These are phyloP conservation scores for Hypocrella siamensis DNA, from an alignment of 2,329 filamentous ascomycete genomes.

Conservation along the genomic window DNA sequence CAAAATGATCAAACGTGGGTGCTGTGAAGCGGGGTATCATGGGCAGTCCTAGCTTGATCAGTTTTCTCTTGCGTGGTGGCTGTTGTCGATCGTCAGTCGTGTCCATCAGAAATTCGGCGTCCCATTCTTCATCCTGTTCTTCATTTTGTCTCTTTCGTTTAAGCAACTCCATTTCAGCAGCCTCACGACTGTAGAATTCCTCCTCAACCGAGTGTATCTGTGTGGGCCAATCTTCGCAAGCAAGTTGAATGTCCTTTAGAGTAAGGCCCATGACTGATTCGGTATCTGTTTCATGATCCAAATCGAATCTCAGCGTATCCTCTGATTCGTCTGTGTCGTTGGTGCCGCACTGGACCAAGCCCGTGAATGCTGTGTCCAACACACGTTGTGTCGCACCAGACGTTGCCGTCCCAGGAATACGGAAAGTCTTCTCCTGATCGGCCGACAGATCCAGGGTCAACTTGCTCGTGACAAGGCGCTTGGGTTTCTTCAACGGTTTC, in stretches of 20 bases:
- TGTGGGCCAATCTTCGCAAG: conserved; percentile 75
- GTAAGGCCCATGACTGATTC: conserved; percentile 61
- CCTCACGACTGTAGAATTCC: conserved; percentile 16
- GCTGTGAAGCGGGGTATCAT: conserved; percentile 43
- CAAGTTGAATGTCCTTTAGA: conserved; percentile 66
- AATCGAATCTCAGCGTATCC: conserved; percentile 24
- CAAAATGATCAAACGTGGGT: conserved; percentile 68
- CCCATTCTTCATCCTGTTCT: conserved; percentile 44
- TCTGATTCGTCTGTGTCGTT: conserved; percentile 20
- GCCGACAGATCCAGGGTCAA: conserved; percentile 70
- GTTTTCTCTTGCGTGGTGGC: conserved; percentile 54
- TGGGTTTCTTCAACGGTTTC: conserved; percentile 62
- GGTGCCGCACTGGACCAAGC: conserved; percentile 28
- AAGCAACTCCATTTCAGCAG: conserved; percentile 15
- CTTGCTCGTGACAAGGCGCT: conserved; percentile 73
- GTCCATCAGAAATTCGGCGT: conserved; percentile 40
- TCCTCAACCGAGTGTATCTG: conserved; percentile 35
- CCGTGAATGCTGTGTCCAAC: conserved; percentile 32
- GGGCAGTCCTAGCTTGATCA: conserved; percentile 41
- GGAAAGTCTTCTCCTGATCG: conserved; percentile 78
- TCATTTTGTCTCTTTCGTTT: conserved; percentile 16
- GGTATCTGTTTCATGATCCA: conserved; percentile 36
- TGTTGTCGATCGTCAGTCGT: conserved; percentile 26
- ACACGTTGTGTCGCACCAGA: conserved; percentile 37
- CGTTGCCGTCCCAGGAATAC: conserved; percentile 47